Evolutionary conservation across 2,329 filamentous ascomycete species (phyloP).

Genomic region (Harringtonia aguacate): DNA sequence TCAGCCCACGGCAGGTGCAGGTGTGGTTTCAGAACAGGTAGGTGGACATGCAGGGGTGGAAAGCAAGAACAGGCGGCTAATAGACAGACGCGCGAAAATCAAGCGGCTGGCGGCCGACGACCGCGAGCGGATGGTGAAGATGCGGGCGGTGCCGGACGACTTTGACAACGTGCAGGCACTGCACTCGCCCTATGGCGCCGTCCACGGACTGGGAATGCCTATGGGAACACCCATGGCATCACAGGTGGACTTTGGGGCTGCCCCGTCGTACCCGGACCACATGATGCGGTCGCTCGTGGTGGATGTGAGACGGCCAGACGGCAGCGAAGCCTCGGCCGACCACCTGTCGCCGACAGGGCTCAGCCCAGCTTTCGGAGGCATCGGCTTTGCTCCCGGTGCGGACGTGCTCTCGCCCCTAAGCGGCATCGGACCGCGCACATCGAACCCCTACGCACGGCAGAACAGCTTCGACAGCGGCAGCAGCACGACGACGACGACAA

Average conservation of each 20-base stretch:
- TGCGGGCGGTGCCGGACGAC: constrained; percentile 59
- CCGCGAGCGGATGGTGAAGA: constrained; percentile 60
- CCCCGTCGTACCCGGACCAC: constrained; percentile 43
- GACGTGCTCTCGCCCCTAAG: constrained; percentile 49
- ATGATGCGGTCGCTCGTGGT: constrained; percentile 59
- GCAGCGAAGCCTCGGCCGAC: constrained; percentile 31
- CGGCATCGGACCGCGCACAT: constrained; percentile 29
- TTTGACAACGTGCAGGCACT: constrained; percentile 61
- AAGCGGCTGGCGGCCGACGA: constrained; percentile 62
- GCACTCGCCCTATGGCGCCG: constrained; percentile 56
- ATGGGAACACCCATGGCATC: constrained; percentile 35
- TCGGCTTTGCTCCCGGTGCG: constrained; percentile 49
- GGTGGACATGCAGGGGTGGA: constrained; percentile 39
- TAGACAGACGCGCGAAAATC: constrained; percentile 53
- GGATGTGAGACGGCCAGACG: constrained; percentile 53
- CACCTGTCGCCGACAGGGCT: constrained; percentile 51
- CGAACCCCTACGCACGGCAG: constrained; percentile 42
- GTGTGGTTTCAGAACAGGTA: constrained; percentile 98
- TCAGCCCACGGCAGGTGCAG: constrained; percentile 88
- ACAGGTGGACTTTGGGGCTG: constrained; percentile 32
- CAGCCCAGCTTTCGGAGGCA: constrained; percentile 55
- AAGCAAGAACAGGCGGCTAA: not conserved
- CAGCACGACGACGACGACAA: not conserved
- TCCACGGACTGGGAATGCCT: constrained; percentile 38
- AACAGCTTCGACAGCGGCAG: constrained; percentile 32